Base-by-base conservation (phyloP, 139 green algal genomes). In the Dunaliella sp. region DNA sequence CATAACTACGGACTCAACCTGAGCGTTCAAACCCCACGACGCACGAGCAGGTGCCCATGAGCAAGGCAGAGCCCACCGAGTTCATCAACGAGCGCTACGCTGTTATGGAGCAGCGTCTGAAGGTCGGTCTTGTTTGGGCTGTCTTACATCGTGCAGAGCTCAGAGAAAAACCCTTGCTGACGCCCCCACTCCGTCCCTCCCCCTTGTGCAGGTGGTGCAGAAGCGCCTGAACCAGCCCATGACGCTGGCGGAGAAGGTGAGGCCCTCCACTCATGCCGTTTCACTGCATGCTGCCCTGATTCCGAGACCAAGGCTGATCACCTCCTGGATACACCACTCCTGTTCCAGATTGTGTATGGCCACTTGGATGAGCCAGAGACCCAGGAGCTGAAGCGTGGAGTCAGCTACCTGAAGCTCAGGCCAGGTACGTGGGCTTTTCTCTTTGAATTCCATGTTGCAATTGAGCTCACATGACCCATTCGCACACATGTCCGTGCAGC, bases 171-270 rank as follows among this genome's bases (percentile, higher is more conserved):
- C 38, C 16, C 30, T 30, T 33, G 3, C 22, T 24, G 7, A 74
- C 33, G 7, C 84, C 32, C n/a, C n/a, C n/a, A n/a, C n/a, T n/a
- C n/a, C n/a, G n/a, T n/a, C n/a, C n/a, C n/a, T n/a, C n/a, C n/a
- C n/a, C n/a, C n/a, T n/a, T n/a, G n/a, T n/a, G 83, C 92, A 98
- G 95, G 85, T 97, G 0, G 94, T 98, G 1, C 90, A 94, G 76
- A 94, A 95, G 83, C 90, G 95, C 33, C 92, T 98, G 24, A 98
- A 98, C 92, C 88, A 91, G 75, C 96, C 96, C 1, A 83, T 98
- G 76, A 98, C 95, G 21, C 93, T 97, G 24, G 92, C 96, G 3
- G 96, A 98, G 88, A 98, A 98, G 95, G 96, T 97, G 78, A 80
- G 88, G n/a, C n/a, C n/a, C n/a, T n/a, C n/a, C n/a, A n/a, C n/a